Percentiles rank a stretch among this genome's conserved stretches.
These are phyloP conservation scores for Tylopilus intermedius DNA, from an alignment of 768 basidiomycete species.

Conservation along the genomic window DNA sequence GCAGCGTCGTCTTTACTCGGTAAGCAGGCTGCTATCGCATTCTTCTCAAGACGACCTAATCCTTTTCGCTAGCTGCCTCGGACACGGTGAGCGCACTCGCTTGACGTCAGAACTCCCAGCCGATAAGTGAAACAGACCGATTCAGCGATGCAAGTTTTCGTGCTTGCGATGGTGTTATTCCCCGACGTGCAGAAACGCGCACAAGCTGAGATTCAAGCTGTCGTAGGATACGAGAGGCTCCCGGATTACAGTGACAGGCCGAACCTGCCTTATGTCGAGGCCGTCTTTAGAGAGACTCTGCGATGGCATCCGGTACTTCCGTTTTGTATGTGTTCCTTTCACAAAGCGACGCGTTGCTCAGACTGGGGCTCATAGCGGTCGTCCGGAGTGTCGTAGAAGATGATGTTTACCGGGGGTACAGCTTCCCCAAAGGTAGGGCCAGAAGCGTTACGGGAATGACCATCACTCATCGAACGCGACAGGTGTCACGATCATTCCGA, in stretches of 20 bases:
- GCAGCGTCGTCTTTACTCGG: slow-evolving; percentile 8
- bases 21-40: not conserved
- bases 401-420: slow-evolving; percentile 9
- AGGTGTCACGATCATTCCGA: slow-evolving; percentile 7
- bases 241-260: slow-evolving; percentile 1
- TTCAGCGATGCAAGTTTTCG: not conserved
- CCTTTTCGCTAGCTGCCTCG: not conserved
- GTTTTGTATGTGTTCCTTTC: not conserved
- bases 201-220: slow-evolving; percentile 4
- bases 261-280: slow-evolving; percentile 3
- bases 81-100: slow-evolving; percentile 3
- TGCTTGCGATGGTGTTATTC: slow-evolving; percentile 7
- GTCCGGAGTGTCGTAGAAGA: slow-evolving; percentile 6
- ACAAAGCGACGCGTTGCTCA: not conserved
- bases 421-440: slow-evolving; percentile 6
- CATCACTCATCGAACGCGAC: not conserved
- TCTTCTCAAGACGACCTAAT: not conserved
- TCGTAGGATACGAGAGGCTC: slow-evolving; percentile 6
- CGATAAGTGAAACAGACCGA: slow-evolving; percentile 3
- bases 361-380: not conserved
- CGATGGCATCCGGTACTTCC: slow-evolving; percentile 9
- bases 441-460: too few relatives aligned
- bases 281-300: slow-evolving; percentile 3
- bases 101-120: not conserved
- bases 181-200: slow-evolving; percentile 9